A percentile compares a stretch with the other conserved stretches of the same genome.
phyloP scores from a whole-genome alignment of 768 basidiomycete genomes.

The Dentipellis fragilis region DNA sequence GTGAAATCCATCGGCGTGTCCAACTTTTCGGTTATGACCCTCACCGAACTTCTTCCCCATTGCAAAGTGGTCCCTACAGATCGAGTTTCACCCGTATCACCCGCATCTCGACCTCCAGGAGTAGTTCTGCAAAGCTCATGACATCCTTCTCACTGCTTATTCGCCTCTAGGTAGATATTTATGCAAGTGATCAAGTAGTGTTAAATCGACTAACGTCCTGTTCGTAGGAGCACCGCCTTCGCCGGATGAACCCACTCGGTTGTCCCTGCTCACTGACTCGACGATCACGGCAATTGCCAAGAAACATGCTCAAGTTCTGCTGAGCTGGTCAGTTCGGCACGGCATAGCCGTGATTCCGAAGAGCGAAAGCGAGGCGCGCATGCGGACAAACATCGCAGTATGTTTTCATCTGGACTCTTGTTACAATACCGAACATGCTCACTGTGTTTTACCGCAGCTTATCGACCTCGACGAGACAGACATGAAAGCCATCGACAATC shows the following conservation, averaged over 20 bases:
- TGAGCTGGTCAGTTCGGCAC: constrained; percentile 47
- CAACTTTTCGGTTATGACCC: constrained; percentile 29
- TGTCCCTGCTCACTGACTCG: background rate
- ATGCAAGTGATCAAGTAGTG: background rate
- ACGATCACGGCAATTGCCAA: constrained; percentile 23
- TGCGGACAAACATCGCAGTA: constrained; percentile 42
- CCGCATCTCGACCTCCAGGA: constrained; percentile 47
- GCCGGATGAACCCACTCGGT: background rate
- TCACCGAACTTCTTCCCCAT: constrained; percentile 29
- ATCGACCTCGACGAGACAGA: constrained; percentile 27
- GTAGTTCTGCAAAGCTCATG: constrained; percentile 42
- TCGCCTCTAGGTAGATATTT: constrained; percentile 30
- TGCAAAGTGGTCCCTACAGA: constrained; percentile 51
- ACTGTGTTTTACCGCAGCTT: constrained; percentile 25
- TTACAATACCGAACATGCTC: constrained; percentile 13
- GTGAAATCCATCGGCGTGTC: constrained; percentile 28
- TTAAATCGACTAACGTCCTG: too few species aligned
- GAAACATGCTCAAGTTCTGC: constrained; percentile 38
- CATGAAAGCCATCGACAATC: constrained; percentile 26
- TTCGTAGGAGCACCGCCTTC: background rate
- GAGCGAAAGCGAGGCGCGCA: constrained; percentile 32
- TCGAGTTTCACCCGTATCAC: constrained; percentile 64
- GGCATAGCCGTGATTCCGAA: constrained; percentile 50
- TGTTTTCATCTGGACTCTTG: background rate
- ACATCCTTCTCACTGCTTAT: constrained; percentile 60